Evolutionary conservation across 129 eudicot genomes (phyloP), one percentile per base, ranked within the genome.

Genomic region (Calendula officinalis): DNA sequence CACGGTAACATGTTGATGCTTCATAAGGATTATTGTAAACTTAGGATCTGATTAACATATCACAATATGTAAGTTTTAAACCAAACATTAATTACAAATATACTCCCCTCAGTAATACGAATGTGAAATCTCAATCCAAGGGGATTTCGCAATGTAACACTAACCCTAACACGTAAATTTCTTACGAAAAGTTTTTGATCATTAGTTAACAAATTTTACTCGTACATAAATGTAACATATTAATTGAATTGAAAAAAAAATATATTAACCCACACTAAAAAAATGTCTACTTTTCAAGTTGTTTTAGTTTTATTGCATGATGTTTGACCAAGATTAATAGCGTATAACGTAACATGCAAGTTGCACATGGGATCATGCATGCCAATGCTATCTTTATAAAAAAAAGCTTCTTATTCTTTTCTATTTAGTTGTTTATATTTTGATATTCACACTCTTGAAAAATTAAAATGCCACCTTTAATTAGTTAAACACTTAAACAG

Each of bases 301-400:
- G 78, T 27, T 65, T 45, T 64, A 64, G 44, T 39, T 73, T 36
- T 38, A 55, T 56, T 55, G 66, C 72, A 47, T n/a, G 37, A 37
- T 30, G 51, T 65, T 73, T 73, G 78, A 73, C 78, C 78, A 62
- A 45, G 70, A 62, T 55, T 62, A 15, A 53, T 43, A 35, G 41
- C 50, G 66, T 40, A 70, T 42, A 60, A 60, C 58, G 39, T 60
- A 73, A 73, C 78, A 73, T 73, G 78, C 72, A 65, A 40, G 36
- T 27, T 56, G 72, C 78, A 73, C 72, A 73, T 73, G 78, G 78
- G 78, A 73, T 73, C 78, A 65, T 73, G 78, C 78, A 73, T 64
- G 72, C 44, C 40, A 64, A 73, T 72, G 64, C 40, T 11, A 33
- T 56, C 35, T 41, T 40, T 17, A 35, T 11, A 52, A 22, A 10